Evolutionary conservation across 306 rosid species (phyloP).

Genomic region (Medicago lupulina): DNA sequence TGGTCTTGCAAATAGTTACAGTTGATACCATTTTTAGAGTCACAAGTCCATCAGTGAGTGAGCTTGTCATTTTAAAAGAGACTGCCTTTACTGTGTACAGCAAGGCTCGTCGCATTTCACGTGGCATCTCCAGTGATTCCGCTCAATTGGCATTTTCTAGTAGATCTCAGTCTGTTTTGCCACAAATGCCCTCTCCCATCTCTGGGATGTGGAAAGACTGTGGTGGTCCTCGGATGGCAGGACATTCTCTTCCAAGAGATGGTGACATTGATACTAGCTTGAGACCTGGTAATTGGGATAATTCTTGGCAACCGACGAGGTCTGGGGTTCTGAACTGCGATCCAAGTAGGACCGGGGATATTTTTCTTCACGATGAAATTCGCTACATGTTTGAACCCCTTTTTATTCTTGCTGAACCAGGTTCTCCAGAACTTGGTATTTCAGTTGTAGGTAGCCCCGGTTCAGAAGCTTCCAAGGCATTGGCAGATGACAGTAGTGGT

Average conservation of each 20-base stretch:
- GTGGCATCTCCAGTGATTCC: conserved; percentile 74
- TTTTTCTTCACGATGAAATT: conserved; percentile 68
- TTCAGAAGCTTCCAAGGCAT: conserved; percentile 76
- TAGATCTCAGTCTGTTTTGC: conserved; percentile 76
- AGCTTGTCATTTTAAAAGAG: conserved; percentile 88
- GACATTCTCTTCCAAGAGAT: conserved; percentile 93
- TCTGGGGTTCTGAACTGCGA: conserved; percentile 77
- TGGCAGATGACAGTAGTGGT: conserved; percentile 81
- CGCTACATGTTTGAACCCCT: conserved; percentile 98
- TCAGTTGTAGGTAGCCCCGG: conserved; percentile 63
- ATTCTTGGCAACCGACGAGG: conserved; percentile 89
- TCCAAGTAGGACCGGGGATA: conserved; percentile 79
- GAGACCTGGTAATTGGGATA: conserved; percentile 89
- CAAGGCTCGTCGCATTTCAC: conserved; percentile 94
- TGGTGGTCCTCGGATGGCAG: conserved; percentile 82
- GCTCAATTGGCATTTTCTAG: conserved; percentile 67
- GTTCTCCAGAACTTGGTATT: conserved; percentile 84
- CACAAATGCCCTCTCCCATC: conserved; percentile 85
- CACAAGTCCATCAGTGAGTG: conserved; percentile 85
- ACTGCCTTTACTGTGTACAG: conserved; percentile 89
- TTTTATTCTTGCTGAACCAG: conserved; percentile 94
- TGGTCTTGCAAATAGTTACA: conserved; percentile 94
- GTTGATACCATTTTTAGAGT: conserved; percentile 97
- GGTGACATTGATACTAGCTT: conserved; percentile 95
- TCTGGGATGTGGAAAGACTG: conserved; percentile 97